Base-by-base conservation (phyloP, 345 rosid species). In the Bruguiera gymnorhiza region DNA sequence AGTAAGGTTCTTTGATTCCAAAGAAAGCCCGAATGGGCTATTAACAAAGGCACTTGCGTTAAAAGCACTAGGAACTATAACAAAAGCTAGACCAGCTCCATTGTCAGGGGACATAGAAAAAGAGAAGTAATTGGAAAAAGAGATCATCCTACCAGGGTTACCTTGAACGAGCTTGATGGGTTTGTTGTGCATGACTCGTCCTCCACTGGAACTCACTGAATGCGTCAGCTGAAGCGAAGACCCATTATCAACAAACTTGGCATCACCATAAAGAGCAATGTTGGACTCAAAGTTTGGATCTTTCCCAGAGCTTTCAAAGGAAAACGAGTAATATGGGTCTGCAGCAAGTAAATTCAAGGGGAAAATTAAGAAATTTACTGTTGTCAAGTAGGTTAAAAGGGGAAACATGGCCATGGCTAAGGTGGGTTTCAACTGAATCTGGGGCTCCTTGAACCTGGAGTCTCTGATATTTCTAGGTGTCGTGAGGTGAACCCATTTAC, bases 71-170 rank as follows among this genome's bases (percentile, higher is more conserved):
- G 97, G 96, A 73, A 81, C 81, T 83, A 88, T 71, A 27, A 86
- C 71, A 63, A 94, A 87, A 36, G 90, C 91, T 65, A 94, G 77
- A 60, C 92, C 92, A 63, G 80, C 89, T 32, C 88, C 91, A 60
- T 15, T 61, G 15, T 26, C 73, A 23, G 62, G 72, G 29, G 90
- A 71, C 50, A 93, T 68, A 0, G 87, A 85, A 74, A 94, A 89
- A 20, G 97, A 76, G 75, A 94, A 82, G 51, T 77, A 53, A 51
- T 88, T 87, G 15, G 95, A 83, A 65, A 91, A 91, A 27, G 93
- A 91, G 6, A 78, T 68, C 69, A 71, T 70, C 26, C 61, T 83
- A 56, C 39, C 79, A n/a, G 82, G 74, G 59, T 77, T 77, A 77
- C 91, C 89, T 72, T 81, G 78, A 27, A 78, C 75, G 23, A 72